phyloP scores from a whole-genome alignment of 1,284 basidiomycete genomes.

The Pyrrhoderma noxium region DNA sequence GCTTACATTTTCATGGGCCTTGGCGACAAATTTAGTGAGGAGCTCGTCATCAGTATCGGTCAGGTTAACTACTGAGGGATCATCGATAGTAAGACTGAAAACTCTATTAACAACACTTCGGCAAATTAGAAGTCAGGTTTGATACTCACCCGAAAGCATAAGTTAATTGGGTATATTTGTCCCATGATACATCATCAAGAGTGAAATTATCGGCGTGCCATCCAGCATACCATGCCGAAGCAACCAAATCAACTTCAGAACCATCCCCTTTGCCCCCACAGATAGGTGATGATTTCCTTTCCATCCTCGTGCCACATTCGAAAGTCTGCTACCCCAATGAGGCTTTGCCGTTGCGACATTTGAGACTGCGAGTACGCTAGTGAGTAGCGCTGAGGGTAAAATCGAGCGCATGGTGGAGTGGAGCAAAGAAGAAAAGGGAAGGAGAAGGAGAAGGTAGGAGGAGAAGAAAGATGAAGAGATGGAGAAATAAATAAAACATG shows the following conservation, averaged over 20 bases:
- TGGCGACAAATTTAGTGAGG: slow-evolving; percentile 45
- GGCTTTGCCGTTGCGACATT: not conserved
- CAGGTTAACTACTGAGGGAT: slow-evolving; percentile 36
- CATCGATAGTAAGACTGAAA: slow-evolving; percentile 41
- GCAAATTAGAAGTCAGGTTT: not conserved
- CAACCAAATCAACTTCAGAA: slow-evolving; percentile 31
- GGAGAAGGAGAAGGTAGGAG: not conserved
- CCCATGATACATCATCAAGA: slow-evolving; percentile 47
- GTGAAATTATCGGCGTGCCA: slow-evolving; percentile 47
- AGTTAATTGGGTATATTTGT: slow-evolving; percentile 54
- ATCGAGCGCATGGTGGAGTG: not conserved
- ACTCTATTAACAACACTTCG: not conserved
- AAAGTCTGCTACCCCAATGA: too few relatives aligned
- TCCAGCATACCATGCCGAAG: slow-evolving; percentile 58
- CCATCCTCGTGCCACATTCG: not conserved
- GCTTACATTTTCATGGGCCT: slow-evolving; percentile 48
- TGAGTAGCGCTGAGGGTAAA: not conserved
- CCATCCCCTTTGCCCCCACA: not conserved
- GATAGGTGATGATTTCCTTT: not conserved
- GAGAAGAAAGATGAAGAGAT: not conserved
- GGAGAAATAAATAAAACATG: too few relatives aligned
- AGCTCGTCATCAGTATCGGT: slow-evolving; percentile 35
- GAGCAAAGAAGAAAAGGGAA: not conserved
- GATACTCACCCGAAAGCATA: slow-evolving; percentile 56
- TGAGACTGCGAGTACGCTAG: not conserved